Conservation (phyloP, 768 basidiomycete genomes). For the Porpolomopsis calyptriformis region DNA sequence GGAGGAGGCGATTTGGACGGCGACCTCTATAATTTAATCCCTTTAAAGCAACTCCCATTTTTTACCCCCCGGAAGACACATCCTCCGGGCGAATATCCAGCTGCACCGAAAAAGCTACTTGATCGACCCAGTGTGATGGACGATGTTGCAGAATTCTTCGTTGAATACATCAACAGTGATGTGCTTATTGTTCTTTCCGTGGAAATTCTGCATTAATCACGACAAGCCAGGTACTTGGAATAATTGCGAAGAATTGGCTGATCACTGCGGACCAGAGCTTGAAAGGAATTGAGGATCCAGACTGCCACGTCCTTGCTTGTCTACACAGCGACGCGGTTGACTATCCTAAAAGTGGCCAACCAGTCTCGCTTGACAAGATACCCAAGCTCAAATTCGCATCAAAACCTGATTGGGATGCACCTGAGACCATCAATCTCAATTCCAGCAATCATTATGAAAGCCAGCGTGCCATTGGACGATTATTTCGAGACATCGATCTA, state of each 20-base stretch:
- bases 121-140: constrained; percentile 42
- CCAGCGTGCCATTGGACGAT: constrained; percentile 42
- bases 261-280: constrained; percentile 50
- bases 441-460: constrained; percentile 41
- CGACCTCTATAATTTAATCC: constrained; percentile 46
- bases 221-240: constrained; percentile 28
- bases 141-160: constrained; percentile 61
- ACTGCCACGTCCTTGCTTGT: constrained; percentile 42
- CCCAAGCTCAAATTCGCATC: constrained; percentile 29
- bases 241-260: constrained; percentile 54
- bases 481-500: constrained; percentile 53
- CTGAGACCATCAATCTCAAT: constrained; percentile 37
- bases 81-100: constrained; percentile 38
- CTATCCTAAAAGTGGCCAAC: constrained; percentile 48
- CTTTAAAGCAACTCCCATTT: constrained; percentile 27
- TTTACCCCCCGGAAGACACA: constrained; percentile 19
- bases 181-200: constrained; percentile 23
- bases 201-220: background rate
- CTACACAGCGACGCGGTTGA: constrained; percentile 60
- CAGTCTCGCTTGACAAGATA: constrained; percentile 29
- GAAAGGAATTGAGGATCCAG: constrained; percentile 35
- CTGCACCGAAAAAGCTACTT: constrained; percentile 36
- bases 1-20: constrained; percentile 68
- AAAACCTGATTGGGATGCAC: constrained; percentile 58
- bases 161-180: constrained; percentile 59